Percentiles rank a stretch among this genome's conserved stretches.
Conservation (phyloP, 306 rosid genomes). For the Biancaea sappan region DNA sequence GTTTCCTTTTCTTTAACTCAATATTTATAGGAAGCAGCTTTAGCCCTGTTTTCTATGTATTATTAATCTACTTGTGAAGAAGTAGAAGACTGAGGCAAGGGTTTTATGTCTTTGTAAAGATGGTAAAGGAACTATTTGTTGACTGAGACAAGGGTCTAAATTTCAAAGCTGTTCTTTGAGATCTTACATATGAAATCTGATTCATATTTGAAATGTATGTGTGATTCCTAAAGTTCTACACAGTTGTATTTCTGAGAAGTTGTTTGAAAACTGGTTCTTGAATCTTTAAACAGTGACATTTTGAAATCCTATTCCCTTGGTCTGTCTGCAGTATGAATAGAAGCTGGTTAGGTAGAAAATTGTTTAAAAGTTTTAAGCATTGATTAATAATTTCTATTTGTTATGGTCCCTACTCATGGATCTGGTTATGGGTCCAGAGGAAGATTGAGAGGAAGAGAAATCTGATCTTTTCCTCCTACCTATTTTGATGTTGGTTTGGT, state of each 20-base stretch:
- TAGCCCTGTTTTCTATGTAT: neutral
- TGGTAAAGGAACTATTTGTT: neutral
- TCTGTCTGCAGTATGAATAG: neutral
- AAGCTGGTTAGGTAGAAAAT: neutral
- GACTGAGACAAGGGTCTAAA: neutral
- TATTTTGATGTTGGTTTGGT: no score
- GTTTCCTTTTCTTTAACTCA: neutral
- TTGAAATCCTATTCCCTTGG: neutral
- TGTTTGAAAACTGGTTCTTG: neutral
- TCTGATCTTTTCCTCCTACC: no score
- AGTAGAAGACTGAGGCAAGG: neutral
- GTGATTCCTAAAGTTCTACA: neutral
- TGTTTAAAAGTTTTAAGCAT: no score
- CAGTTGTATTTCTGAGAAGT: neutral
- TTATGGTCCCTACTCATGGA: no score
- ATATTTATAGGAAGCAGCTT: neutral
- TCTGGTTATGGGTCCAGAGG: no score
- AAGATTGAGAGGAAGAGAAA: no score
- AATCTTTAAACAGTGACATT: conserved; percentile 10
- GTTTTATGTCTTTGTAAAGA: neutral
- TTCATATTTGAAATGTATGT: neutral
- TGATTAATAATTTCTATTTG: no score
- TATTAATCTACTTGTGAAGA: neutral
- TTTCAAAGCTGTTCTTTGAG: neutral
- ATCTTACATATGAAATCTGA: neutral